phyloP scores from a whole-genome alignment of 1,139 yeast species.

The Saccharomyces hybrid region DNA sequence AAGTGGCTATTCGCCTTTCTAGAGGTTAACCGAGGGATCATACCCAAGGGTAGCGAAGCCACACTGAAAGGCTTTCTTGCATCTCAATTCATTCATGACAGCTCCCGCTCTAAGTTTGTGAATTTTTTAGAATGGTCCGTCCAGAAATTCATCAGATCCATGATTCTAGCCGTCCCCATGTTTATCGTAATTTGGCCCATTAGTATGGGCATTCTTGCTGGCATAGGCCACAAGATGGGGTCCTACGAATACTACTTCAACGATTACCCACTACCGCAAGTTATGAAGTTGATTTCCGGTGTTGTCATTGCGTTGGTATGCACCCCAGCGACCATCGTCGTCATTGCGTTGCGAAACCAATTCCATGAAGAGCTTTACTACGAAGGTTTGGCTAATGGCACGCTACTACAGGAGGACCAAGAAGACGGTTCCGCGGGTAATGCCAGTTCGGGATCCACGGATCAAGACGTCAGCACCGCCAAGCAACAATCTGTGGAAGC shows the following conservation, averaged over 20 bases:
- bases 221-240: slow-evolving; percentile 14
- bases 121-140: no score
- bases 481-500: neutral
- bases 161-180: slow-evolving; percentile 11
- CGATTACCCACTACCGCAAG: slow-evolving; percentile 20
- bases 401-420: neutral
- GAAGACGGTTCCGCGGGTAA: neutral
- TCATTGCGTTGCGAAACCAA: slow-evolving; percentile 16
- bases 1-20: no score
- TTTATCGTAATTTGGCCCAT: slow-evolving; percentile 23
- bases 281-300: slow-evolving; percentile 19
- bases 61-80: no score
- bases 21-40: no score
- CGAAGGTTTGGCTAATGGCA: neutral
- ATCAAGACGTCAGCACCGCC: neutral
- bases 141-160: slow-evolving; percentile 1
- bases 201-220: slow-evolving; percentile 24
- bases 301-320: slow-evolving; percentile 15
- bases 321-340: slow-evolving; percentile 16
- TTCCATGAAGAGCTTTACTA: slow-evolving; percentile 8
- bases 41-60: no score
- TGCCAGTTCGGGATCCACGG: neutral
- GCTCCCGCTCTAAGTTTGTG: no score
- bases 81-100: no score
- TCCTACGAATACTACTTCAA: slow-evolving; percentile 16